A percentile compares a stretch with the other conserved stretches of the same genome.
Evolutionary conservation across 129 eudicot species (phyloP).

Genomic region (Tagetes erecta): DNA sequence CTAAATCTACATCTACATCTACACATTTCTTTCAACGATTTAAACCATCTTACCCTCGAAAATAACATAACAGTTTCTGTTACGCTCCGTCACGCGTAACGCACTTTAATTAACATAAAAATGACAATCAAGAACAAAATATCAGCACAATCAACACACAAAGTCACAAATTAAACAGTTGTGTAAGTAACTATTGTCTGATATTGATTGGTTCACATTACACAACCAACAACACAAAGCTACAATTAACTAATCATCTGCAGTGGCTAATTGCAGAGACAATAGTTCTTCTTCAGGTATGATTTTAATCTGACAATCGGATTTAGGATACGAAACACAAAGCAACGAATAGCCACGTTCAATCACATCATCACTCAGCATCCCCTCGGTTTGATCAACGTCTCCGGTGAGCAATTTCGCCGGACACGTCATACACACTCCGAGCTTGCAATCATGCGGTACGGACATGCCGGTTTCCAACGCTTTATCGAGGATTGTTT

Average conservation of each 20-base stretch:
- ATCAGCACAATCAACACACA: no score
- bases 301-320: constrained; percentile 70
- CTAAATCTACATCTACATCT: no score
- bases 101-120: no score
- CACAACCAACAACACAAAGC: no score
- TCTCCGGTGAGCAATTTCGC: constrained; percentile 59
- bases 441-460: constrained; percentile 88
- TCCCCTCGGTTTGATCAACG: constrained; percentile 90
- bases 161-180: no score
- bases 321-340: constrained; percentile 76
- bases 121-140: no score
- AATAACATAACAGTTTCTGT: no score
- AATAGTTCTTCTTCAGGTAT: constrained; percentile 93
- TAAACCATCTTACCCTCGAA: no score
- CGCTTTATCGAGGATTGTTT: constrained; percentile 74
- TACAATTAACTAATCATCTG: constrained; percentile 54
- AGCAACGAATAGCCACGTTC: constrained; percentile 77
- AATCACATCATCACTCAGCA: constrained; percentile 92
- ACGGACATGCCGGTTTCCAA: constrained; percentile 57
- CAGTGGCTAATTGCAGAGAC: constrained; percentile 88
- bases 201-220: no score
- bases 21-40: no score
- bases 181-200: no score
- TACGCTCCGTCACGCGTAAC: no score
- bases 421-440: constrained; percentile 98